Evolutionary conservation across 2,329 filamentous ascomycete genomes (phyloP).

Genomic region (Graphilbum ipis-grandicollis): DNA sequence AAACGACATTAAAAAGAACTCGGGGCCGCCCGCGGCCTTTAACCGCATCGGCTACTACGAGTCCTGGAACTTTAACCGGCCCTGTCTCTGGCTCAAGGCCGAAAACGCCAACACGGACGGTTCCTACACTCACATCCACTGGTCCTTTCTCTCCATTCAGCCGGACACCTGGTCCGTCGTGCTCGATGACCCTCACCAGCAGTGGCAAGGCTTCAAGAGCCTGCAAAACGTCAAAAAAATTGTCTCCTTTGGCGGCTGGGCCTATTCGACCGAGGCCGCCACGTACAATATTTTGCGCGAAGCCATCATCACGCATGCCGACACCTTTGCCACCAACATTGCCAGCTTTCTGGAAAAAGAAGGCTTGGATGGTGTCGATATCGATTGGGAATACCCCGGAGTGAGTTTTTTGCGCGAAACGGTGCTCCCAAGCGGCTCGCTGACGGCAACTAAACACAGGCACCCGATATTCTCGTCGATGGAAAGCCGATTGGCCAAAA

Average conservation of each 20-base stretch:
- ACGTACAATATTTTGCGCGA: slow-evolving; percentile 21
- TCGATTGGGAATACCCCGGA: slow-evolving; percentile 6
- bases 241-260: slow-evolving; percentile 27
- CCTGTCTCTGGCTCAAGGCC: slow-evolving; percentile 14
- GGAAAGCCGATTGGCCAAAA: slow-evolving; percentile 15
- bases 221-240: slow-evolving; percentile 14
- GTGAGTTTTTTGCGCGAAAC: background rate
- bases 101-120: slow-evolving; percentile 9
- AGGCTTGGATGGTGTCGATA: slow-evolving; percentile 4
- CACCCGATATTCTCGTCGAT: slow-evolving; percentile 9
- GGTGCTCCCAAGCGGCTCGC: too few relatives aligned
- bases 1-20: slow-evolving; percentile 14
- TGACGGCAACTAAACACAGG: too few relatives aligned
- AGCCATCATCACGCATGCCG: slow-evolving; percentile 5
- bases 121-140: slow-evolving; percentile 16
- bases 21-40: background rate
- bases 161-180: slow-evolving; percentile 10
- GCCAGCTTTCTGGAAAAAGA: slow-evolving; percentile 3
- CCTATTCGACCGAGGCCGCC: slow-evolving; percentile 18
- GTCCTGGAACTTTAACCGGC: slow-evolving; percentile 14
- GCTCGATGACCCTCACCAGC: slow-evolving; percentile 6
- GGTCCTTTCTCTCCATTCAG: slow-evolving; percentile 15
- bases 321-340: slow-evolving; percentile 4
- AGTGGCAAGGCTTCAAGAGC: slow-evolving; percentile 15
- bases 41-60: slow-evolving; percentile 19